Base-by-base conservation (phyloP, 257 asterid species). In the Paraleonurus japonicus region DNA sequence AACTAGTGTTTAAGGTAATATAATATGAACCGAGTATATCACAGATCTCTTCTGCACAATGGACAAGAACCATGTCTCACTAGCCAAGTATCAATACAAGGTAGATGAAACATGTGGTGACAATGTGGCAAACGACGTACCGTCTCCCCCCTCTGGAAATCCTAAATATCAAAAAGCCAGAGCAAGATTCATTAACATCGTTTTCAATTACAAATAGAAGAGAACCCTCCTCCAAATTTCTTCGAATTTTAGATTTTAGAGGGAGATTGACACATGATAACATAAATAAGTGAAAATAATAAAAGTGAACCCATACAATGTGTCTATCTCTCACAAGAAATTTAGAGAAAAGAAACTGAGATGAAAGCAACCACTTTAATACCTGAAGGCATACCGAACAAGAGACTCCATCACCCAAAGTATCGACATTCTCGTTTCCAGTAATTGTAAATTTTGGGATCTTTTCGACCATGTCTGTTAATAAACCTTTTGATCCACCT, bases 331-430 rank as follows among this genome's bases (percentile, higher is more conserved):
- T 33, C 39, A 5, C 0, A 0, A 5, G 10, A 33, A 33, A 33
- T 33, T 5, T 33, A 7, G 1, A 10, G 39, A 33, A 33, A 33
- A 33, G 39, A 33, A 33, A 33, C 7, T 9, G 39, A 33, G 39
- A 33, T 1, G 39, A 33, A 26, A 60, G 12, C 59, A 47, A 64
- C 22, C 27, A 6, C 1, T 5, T 0, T 1, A 22, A 12, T 84
- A 94, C 98, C 96, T 94, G 99, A 63, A 95, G 98, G 81, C 99
- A 95, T 12, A 95, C 99, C 1, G 99, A 95, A 71, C 99, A 95
- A 66, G 96, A 91, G 51, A 83, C 88, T 68, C 88, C 85, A 62
- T 91, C 97, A 60, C 96, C 96, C 26, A 95, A 86, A 55, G 87
- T 81, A 78, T 90, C 96, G 5, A 80, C 67, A 78, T 78, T 79